phyloP scores from a whole-genome alignment of 2,329 filamentous ascomycete species.

The Neonectria punicea region DNA sequence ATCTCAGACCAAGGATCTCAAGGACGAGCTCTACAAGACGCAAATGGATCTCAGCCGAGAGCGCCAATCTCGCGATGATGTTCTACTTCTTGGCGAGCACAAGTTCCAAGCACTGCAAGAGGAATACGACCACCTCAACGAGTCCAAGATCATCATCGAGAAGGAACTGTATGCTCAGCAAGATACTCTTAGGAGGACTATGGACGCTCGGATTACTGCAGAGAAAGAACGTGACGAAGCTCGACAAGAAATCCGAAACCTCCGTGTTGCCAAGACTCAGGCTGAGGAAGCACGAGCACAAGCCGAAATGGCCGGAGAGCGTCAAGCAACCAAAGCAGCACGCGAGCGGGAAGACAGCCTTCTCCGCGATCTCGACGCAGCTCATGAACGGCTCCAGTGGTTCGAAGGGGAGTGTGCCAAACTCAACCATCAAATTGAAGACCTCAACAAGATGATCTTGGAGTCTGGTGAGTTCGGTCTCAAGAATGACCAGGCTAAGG shows the following conservation, averaged over 20 bases:
- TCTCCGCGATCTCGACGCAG: conserved; percentile 82
- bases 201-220: conserved; percentile 80
- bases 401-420: conserved; percentile 82
- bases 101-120: conserved; percentile 84
- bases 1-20: conserved; percentile 86
- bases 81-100: conserved; percentile 89
- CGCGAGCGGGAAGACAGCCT: conserved; percentile 83
- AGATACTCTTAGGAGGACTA: conserved; percentile 86
- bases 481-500: conserved; percentile 93
- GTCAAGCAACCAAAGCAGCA: conserved; percentile 79
- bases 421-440: conserved; percentile 82
- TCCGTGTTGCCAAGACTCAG: conserved; percentile 85
- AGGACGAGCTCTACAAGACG: conserved; percentile 83
- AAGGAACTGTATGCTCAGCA: conserved; percentile 98
- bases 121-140: conserved; percentile 87
- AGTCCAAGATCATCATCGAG: conserved; percentile 96
- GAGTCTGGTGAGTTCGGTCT: conserved; percentile 90
- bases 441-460: conserved; percentile 85
- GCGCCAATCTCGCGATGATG: conserved; percentile 92
- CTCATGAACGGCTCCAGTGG: conserved; percentile 79
- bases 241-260: conserved; percentile 82
- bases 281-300: conserved; percentile 87
- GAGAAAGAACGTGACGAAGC: conserved; percentile 92
- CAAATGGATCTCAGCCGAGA: conserved; percentile 92
- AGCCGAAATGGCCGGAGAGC: conserved; percentile 83